phyloP scores from a whole-genome alignment of 495 filamentous ascomycete species.

The Staphylotrichum longicolle region DNA sequence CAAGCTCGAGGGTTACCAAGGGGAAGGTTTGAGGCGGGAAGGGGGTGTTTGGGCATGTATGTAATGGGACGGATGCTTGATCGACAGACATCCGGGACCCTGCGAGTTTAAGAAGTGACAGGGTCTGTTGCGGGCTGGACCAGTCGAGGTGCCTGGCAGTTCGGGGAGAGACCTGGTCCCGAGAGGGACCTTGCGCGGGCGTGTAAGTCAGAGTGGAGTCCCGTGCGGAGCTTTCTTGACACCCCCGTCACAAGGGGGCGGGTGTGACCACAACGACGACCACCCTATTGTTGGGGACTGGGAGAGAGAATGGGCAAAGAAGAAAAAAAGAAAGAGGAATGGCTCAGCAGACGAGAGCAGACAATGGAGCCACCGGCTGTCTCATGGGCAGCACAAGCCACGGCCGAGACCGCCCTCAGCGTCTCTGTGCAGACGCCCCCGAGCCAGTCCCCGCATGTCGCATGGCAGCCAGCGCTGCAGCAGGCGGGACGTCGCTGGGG shows the following conservation, averaged over 20 bases:
- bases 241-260: conserved; percentile 1
- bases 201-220: conserved; percentile 14
- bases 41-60: conserved; percentile 32
- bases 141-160: conserved; percentile 20
- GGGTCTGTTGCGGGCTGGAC: conserved; percentile 25
- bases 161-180: conserved; percentile 15
- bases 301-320: conserved; percentile 1
- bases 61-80: conserved; percentile 32
- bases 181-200: conserved; percentile 26
- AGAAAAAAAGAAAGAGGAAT: conserved; percentile 13
- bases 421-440: conserved; percentile 23
- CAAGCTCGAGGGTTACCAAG: conserved; percentile 36
- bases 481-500: conserved; percentile 11
- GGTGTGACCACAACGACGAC: not conserved
- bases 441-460: conserved; percentile 25
- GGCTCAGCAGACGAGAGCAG: not conserved
- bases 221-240: conserved; percentile 4
- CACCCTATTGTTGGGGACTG: not conserved
- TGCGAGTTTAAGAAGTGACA: conserved; percentile 48
- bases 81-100: conserved; percentile 39
- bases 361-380: conserved; percentile 14
- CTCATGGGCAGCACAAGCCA: conserved; percentile 24
- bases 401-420: conserved; percentile 26
- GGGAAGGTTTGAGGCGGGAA: conserved; percentile 38
- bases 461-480: conserved; percentile 5